Base-by-base conservation (phyloP, 371 early-diverging fungal species). In the Syncephalis plumigaleata region DNA sequence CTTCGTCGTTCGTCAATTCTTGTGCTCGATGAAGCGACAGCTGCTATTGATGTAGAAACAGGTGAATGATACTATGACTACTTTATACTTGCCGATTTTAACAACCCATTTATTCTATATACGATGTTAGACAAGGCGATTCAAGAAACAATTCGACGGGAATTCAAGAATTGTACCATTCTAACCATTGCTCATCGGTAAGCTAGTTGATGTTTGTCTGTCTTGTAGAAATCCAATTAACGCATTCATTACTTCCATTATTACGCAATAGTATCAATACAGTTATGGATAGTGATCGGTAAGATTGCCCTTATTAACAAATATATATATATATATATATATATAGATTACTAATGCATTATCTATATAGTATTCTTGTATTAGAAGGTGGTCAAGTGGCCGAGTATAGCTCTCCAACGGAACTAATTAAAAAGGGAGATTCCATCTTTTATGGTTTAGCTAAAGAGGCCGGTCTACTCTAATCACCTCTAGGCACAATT, bases 21-120 rank as follows among this genome's bases (percentile, higher is more conserved):
- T 43, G 59, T 91, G 4, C 55, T 96, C 54, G 97, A 95, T 59
- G 97, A 96, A 68, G 91, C 91, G n/a, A 86, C 86, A 1, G 83
- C 93, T 11, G 73, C 80, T 11, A 75, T 97, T 47, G 95, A 97
- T 61, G 74, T 77, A 40, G 77, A 75, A 46, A 81, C 91, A 0
- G 91, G 78, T 57, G 46, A 56, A 22, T 51, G 59, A 31, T 11
- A 31, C 15, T 58, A 58, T 45, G 23, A 44, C 9, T 18, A 51
- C 53, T 42, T 3, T 11, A 24, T 20, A 58, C 50, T 24, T 26
- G 16, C 5, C 13, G 11, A n/a, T 13, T 44, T 45, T 22, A 9
- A 7, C 20, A 36, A 47, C 48, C 60, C 38, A 68, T 59, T 40
- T 53, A 40, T 39, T 47, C 37, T 5, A 53, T 58, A 31, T 62